phyloP scores from a whole-genome alignment of 257 asterid genomes.

The Cynanchum wilfordii region DNA sequence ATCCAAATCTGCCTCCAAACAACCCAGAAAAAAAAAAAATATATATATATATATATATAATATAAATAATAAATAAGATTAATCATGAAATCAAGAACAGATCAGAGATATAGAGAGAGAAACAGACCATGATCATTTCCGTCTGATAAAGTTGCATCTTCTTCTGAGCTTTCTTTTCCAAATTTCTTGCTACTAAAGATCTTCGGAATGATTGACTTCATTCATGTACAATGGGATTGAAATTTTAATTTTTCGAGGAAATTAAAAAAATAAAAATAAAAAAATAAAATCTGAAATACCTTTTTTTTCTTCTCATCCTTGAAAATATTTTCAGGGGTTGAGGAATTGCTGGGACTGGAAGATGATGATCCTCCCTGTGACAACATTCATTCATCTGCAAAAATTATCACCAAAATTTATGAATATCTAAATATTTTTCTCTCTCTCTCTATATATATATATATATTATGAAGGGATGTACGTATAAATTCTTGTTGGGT shows the following conservation, averaged over 20 bases:
- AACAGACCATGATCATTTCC: constrained; percentile 41
- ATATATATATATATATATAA: background rate
- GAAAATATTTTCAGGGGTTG: constrained; percentile 44
- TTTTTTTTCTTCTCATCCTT: constrained; percentile 55
- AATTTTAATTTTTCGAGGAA: background rate
- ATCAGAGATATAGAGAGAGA: background rate
- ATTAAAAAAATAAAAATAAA: background rate
- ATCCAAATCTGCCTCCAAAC: constrained; percentile 41
- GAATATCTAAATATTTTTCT: background rate
- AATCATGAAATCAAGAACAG: background rate
- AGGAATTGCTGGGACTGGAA: constrained; percentile 26
- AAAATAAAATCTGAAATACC: constrained; percentile 25
- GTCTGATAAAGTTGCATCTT: constrained; percentile 39
- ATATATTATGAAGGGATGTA: background rate
- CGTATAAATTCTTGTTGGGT: background rate
- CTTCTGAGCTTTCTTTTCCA: constrained; percentile 49
- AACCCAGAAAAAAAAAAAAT: constrained; percentile 1
- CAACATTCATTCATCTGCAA: constrained; percentile 33
- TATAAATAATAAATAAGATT: too few relatives aligned
- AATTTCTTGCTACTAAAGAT: constrained; percentile 47
- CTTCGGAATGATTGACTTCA: constrained; percentile 52
- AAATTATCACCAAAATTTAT: background rate
- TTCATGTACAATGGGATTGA: background rate
- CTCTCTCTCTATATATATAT: background rate
- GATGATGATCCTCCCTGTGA: constrained; percentile 24